Evolutionary conservation across 169 alveolate species (phyloP).

Genomic region (Plasmodium inui): DNA sequence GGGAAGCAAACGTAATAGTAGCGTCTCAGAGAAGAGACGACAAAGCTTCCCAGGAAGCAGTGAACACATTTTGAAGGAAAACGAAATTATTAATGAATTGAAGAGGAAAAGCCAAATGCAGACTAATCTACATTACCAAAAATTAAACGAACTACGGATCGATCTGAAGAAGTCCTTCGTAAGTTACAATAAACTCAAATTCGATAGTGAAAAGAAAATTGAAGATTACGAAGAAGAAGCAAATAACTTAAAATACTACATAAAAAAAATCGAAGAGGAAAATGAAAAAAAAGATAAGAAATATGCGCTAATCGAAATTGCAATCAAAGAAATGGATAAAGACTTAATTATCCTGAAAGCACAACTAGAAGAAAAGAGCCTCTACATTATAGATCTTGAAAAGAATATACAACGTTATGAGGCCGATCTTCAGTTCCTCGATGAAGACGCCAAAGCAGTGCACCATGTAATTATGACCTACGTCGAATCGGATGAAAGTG

Average conservation of each 20-base stretch:
- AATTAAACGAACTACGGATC: constrained; percentile 47
- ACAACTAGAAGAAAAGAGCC: constrained; percentile 20
- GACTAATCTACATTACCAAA: constrained; percentile 26
- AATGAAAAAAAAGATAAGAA: constrained; percentile 66
- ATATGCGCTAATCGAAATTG: constrained; percentile 59
- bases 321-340: constrained; percentile 72
- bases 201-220: constrained; percentile 52
- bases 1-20: background rate
- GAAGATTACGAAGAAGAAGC: constrained; percentile 72
- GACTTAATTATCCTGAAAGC: constrained; percentile 47
- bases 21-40: background rate
- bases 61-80: background rate
- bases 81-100: constrained; percentile 10
- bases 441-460: constrained; percentile 19
- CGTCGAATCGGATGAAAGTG: constrained; percentile 17
- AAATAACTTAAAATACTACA: constrained; percentile 48
- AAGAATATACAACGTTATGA: constrained; percentile 5
- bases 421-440: constrained; percentile 11
- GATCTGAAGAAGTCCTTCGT: constrained; percentile 50
- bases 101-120: constrained; percentile 10
- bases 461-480: constrained; percentile 26
- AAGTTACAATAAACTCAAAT: constrained; percentile 59
- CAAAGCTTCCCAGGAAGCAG: background rate
- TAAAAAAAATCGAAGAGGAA: constrained; percentile 48
- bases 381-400: constrained; percentile 25